Evolutionary conservation across 2,329 filamentous ascomycete genomes (phyloP).

Genomic region (Knufia petricola): DNA sequence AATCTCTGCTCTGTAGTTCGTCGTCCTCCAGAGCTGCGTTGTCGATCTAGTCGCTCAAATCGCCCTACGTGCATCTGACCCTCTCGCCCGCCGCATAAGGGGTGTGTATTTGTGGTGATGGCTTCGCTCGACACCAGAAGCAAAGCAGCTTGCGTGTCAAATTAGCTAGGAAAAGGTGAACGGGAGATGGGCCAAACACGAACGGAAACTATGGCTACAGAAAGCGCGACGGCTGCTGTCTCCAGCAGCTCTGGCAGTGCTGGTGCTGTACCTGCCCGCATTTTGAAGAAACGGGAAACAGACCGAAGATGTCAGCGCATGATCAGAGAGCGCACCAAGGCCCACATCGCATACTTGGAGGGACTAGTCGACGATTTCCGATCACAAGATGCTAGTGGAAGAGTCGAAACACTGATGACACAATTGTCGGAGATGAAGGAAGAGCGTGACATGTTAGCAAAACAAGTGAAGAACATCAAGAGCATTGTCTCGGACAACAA

Average conservation of each 20-base stretch:
- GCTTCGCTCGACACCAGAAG: neutral
- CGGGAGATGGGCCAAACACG: neutral
- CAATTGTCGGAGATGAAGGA: slow-evolving; percentile 19
- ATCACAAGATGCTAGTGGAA: slow-evolving; percentile 18
- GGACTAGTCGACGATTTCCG: slow-evolving; percentile 20
- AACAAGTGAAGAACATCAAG: slow-evolving; percentile 21
- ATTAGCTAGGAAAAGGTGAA: neutral
- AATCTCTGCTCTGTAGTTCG: neutral
- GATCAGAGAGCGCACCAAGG: slow-evolving; percentile 22
- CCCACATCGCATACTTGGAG: slow-evolving; percentile 23
- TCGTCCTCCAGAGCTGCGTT: neutral
- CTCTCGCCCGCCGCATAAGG: too few species aligned
- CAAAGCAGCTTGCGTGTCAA: neutral
- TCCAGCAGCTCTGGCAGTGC: neutral
- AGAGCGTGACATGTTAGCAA: slow-evolving; percentile 20
- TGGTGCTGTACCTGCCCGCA: slow-evolving; percentile 10
- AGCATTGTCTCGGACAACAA: slow-evolving; percentile 2
- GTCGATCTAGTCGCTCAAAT: too few species aligned
- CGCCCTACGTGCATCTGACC: neutral
- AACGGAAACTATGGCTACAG: neutral
- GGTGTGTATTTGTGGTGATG: neutral
- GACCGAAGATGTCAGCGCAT: slow-evolving; percentile 22
- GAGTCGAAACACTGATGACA: slow-evolving; percentile 19
- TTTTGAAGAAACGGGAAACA: slow-evolving; percentile 23
- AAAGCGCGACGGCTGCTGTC: neutral